These are phyloP conservation scores for Tolypocladium guangdongense DNA, from an alignment of 2,329 filamentous ascomycete genomes.

Conservation along the genomic window DNA sequence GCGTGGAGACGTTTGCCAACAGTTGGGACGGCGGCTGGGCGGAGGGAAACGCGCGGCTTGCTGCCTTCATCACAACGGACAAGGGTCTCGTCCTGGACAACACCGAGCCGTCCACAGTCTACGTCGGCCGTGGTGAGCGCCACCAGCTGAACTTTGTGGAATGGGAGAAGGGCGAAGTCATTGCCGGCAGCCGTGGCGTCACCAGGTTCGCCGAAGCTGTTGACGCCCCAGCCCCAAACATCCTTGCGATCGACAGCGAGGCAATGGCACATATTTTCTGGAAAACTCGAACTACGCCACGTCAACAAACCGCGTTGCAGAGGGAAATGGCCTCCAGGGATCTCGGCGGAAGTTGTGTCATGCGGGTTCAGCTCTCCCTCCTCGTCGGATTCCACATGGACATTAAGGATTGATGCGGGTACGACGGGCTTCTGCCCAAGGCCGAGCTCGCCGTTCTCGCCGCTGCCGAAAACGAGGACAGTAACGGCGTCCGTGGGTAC, in stretches of 20 bases:
- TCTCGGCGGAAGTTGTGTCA: constrained; percentile 50
- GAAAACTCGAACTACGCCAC: too few relatives aligned
- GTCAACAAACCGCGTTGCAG: constrained; percentile 39
- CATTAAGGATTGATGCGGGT: constrained; percentile 47
- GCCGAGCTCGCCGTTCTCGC: constrained; percentile 68
- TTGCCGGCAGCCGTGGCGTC: constrained; percentile 22
- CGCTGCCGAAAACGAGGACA: constrained; percentile 72
- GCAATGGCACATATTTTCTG: too few relatives aligned
- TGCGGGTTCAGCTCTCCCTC: constrained; percentile 50
- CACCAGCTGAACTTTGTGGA: constrained; percentile 57
- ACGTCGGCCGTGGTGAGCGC: constrained; percentile 46
- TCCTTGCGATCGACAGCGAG: constrained; percentile 60
- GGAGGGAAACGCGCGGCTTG: constrained; percentile 48
- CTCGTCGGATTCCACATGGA: constrained; percentile 27
- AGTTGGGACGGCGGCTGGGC: constrained; percentile 12
- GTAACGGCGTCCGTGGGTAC: constrained; percentile 52
- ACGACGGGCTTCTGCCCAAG: constrained; percentile 39
- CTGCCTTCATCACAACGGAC: constrained; percentile 44
- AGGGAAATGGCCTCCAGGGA: constrained; percentile 43
- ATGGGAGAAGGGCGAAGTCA: constrained; percentile 45
- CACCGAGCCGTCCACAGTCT: constrained; percentile 37
- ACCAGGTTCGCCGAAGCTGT: constrained; percentile 67
- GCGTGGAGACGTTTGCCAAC: constrained; percentile 14
- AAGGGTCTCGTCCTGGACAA: constrained; percentile 36
- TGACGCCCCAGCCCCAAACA: constrained; percentile 70